These are phyloP conservation scores for Ophiostoma pallidulum DNA, from an alignment of 2,329 filamentous ascomycete genomes.

Conservation along the genomic window DNA sequence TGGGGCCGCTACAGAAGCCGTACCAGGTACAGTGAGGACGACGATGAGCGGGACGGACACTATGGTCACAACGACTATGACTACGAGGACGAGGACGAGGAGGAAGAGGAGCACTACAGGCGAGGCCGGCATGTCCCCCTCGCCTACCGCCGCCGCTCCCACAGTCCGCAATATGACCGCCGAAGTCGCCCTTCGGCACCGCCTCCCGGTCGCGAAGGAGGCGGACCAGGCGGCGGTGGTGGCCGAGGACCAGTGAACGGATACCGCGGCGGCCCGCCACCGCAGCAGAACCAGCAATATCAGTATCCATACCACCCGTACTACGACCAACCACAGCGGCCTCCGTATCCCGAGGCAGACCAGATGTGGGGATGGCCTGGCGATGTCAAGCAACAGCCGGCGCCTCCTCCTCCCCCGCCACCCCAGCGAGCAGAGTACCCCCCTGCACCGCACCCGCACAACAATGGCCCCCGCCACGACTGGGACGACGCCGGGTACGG, in stretches of 20 bases:
- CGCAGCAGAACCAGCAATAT: constrained; percentile 1
- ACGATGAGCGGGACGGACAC: background rate
- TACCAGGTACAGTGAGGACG: background rate
- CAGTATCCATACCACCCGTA: background rate
- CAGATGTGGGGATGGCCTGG: constrained; percentile 13
- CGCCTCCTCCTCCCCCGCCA: too few relatives aligned
- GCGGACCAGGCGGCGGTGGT: background rate
- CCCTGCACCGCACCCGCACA: background rate
- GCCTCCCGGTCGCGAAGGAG: background rate
- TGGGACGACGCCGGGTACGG: background rate
- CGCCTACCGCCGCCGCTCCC: background rate
- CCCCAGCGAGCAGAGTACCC: too few relatives aligned
- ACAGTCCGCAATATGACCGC: background rate
- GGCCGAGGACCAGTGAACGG: background rate
- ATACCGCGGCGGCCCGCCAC: background rate
- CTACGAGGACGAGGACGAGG: constrained; percentile 1
- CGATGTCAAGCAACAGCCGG: constrained; percentile 4
- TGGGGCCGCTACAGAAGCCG: constrained; percentile 1
- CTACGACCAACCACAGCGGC: background rate
- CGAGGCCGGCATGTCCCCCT: background rate
- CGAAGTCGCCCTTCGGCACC: background rate
- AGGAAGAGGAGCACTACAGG: background rate
- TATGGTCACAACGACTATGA: background rate
- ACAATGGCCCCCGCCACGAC: background rate
- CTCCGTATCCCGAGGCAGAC: background rate